Evolutionary conservation across 352 stramenopile species (phyloP).

Genomic region (Phytophthora quininea): DNA sequence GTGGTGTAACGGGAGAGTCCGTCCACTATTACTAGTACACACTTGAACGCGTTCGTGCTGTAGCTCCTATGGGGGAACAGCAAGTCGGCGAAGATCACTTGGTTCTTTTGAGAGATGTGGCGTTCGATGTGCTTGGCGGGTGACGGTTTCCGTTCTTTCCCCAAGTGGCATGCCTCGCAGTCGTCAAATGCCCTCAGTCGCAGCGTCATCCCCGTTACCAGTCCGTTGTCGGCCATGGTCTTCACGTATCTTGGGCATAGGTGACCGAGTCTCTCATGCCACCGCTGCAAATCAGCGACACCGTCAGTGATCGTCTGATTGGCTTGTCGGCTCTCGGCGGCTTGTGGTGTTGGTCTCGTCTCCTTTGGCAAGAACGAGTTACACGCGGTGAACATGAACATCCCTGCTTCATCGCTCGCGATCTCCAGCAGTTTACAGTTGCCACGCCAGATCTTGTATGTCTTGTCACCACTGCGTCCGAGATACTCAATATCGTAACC

Average conservation of each 20-base stretch:
- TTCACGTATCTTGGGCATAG: conserved; percentile 11
- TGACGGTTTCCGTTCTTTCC: conserved; percentile 8
- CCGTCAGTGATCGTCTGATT: neutral
- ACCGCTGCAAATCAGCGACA: conserved; percentile 6
- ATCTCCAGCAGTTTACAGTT: conserved; percentile 1
- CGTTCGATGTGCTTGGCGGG: conserved; percentile 12
- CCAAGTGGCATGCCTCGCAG: conserved; percentile 5
- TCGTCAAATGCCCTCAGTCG: neutral
- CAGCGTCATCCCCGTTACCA: neutral
- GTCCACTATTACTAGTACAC: conserved; percentile 11
- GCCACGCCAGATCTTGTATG: conserved; percentile 6
- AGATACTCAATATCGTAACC: neutral
- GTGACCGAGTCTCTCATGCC: conserved; percentile 9
- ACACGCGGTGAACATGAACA: conserved; percentile 8
- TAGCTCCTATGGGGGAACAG: neutral
- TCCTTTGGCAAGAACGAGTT: conserved; percentile 7
- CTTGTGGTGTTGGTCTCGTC: neutral
- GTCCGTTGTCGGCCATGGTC: conserved; percentile 1
- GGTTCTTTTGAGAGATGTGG: conserved; percentile 7
- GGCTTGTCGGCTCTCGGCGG: neutral
- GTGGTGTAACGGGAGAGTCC: conserved; percentile 17
- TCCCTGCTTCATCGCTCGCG: neutral
- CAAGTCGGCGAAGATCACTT: conserved; percentile 18
- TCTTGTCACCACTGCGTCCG: neutral
- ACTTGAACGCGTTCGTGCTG: conserved; percentile 7